phyloP scores from a whole-genome alignment of 2,329 filamentous ascomycete genomes.

The Claviceps lovelessii region DNA sequence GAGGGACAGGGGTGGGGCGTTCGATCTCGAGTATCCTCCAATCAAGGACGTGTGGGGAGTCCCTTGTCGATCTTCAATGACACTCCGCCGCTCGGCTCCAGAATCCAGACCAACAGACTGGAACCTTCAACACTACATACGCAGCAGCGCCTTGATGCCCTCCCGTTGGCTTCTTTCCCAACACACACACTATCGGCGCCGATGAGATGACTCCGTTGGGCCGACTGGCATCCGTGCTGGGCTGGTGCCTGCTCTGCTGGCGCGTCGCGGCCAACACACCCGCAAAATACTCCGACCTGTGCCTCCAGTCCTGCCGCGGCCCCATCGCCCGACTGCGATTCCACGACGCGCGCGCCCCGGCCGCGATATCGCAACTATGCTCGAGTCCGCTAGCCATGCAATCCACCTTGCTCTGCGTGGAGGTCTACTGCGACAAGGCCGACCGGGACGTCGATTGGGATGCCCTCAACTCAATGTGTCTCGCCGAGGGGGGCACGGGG shows the following conservation, averaged over 20 bases:
- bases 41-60: background rate
- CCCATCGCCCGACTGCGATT: constrained; percentile 17
- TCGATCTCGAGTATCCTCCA: too few relatives aligned
- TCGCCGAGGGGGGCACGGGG: constrained; percentile 7
- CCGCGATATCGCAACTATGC: constrained; percentile 12
- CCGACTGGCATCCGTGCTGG: constrained; percentile 4
- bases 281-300: constrained; percentile 6
- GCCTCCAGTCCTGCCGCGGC: constrained; percentile 20
- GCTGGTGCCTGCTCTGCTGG: constrained; percentile 1
- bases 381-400: constrained; percentile 14
- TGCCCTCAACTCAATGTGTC: constrained; percentile 23
- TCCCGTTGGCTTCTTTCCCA: background rate
- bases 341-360: constrained; percentile 13
- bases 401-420: constrained; percentile 25
- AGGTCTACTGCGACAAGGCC: constrained; percentile 19
- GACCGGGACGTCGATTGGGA: constrained; percentile 12
- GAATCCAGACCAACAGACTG: too few relatives aligned
- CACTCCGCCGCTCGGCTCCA: background rate
- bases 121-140: background rate
- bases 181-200: background rate
- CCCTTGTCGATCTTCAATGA: background rate
- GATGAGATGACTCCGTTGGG: constrained; percentile 1
- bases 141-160: background rate
- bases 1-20: too few relatives aligned
- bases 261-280: background rate